Percentiles rank a stretch among this genome's conserved stretches.
phyloP scores from a whole-genome alignment of 2,329 filamentous ascomycete species.

The Cladorrhinum sp. region DNA sequence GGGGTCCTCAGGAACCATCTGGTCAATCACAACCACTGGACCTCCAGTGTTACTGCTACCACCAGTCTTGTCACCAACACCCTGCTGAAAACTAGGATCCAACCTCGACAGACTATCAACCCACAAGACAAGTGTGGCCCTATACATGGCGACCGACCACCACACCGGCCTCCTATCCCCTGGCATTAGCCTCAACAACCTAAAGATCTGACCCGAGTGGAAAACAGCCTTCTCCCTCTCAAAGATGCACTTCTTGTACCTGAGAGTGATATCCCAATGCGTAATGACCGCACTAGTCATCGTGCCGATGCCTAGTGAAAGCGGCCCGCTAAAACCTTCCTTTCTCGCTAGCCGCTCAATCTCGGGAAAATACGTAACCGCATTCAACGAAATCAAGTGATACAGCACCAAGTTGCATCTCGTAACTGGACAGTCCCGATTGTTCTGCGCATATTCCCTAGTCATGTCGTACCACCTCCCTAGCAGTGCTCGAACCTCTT shows the following conservation, averaged over 20 bases:
- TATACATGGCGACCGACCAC: constrained; percentile 70
- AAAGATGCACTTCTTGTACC: constrained; percentile 62
- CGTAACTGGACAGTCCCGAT: constrained; percentile 57
- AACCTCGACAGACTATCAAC: constrained; percentile 55
- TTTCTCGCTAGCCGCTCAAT: constrained; percentile 64
- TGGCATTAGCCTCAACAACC: constrained; percentile 59
- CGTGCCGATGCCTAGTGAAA: background rate
- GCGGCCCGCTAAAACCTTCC: constrained; percentile 35
- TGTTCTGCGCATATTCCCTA: constrained; percentile 51
- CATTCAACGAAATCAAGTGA: constrained; percentile 68
- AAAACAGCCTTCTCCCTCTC: constrained; percentile 62
- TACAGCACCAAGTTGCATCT: constrained; percentile 66
- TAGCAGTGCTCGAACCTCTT: constrained; percentile 62
- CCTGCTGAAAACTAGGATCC: constrained; percentile 39
- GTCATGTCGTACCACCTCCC: constrained; percentile 67
- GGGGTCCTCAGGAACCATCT: constrained; percentile 39
- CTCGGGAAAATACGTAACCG: constrained; percentile 64
- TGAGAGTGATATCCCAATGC: constrained; percentile 51
- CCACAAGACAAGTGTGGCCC: constrained; percentile 63
- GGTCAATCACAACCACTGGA: constrained; percentile 37
- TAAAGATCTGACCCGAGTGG: constrained; percentile 65
- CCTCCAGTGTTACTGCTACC: background rate
- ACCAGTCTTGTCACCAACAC: constrained; percentile 19
- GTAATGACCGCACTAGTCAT: constrained; percentile 50
- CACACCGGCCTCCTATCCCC: constrained; percentile 60